Conservation (phyloP, 2,329 filamentous ascomycete genomes). For the Colletotrichum sp. region DNA sequence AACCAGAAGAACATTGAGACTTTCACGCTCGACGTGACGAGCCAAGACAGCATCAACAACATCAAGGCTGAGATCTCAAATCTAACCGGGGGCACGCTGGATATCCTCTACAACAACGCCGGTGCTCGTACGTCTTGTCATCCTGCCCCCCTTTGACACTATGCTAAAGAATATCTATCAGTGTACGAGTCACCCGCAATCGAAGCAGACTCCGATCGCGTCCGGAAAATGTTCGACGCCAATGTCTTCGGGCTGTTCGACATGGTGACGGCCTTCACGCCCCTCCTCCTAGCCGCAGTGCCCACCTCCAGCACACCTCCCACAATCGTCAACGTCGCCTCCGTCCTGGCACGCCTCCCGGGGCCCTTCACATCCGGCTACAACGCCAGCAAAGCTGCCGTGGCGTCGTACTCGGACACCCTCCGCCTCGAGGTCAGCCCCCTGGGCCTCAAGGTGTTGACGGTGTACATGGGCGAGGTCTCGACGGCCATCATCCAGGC, state of each 20-base stretch:
- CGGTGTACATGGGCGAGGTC: slow-evolving; percentile 32
- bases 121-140: slow-evolving; percentile 29
- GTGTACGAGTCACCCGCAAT: slow-evolving; percentile 25
- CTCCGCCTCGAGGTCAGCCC: slow-evolving; percentile 38
- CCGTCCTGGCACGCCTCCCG: slow-evolving; percentile 33
- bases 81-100: slow-evolving; percentile 40
- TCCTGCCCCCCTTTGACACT: not conserved
- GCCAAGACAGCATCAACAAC: slow-evolving; percentile 33
- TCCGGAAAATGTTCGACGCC: slow-evolving; percentile 37
- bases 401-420: slow-evolving; percentile 41
- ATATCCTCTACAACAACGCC: slow-evolving; percentile 51
- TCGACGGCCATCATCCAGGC: not conserved
- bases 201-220: slow-evolving; percentile 24
- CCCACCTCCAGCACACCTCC: slow-evolving; percentile 25
- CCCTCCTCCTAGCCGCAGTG: slow-evolving; percentile 36
- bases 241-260: slow-evolving; percentile 44
- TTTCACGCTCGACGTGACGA: slow-evolving; percentile 46
- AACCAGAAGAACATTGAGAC: slow-evolving; percentile 37
- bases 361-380: slow-evolving; percentile 43
- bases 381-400: slow-evolving; percentile 47
- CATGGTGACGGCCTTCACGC: slow-evolving; percentile 42
- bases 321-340: slow-evolving; percentile 44
- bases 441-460: slow-evolving; percentile 42
- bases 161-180: not conserved
- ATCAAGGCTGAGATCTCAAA: slow-evolving; percentile 29